Evolutionary conservation across 2,329 filamentous ascomycete species (phyloP).

Genomic region (Fusarium brachygibbosum): DNA sequence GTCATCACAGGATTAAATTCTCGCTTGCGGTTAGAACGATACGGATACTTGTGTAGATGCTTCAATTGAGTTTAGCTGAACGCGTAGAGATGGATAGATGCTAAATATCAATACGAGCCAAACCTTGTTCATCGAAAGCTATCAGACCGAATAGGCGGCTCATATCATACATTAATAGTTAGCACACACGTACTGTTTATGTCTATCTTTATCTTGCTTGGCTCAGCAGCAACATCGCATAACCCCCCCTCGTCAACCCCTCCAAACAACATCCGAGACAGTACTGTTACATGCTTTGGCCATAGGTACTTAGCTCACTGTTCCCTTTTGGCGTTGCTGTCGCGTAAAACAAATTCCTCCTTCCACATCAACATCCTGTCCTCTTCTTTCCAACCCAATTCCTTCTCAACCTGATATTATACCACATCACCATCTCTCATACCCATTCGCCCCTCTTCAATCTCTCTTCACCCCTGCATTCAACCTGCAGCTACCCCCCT

Average conservation of each 20-base stretch:
- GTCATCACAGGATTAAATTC: constrained; percentile 2
- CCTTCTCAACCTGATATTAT: background rate
- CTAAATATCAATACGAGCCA: background rate
- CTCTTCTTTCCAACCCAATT: background rate
- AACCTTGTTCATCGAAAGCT: constrained; percentile 1
- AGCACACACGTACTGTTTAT: background rate
- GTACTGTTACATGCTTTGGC: constrained; percentile 13
- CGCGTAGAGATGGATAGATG: constrained; percentile 1
- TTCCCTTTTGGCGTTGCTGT: constrained; percentile 13
- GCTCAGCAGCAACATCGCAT: constrained; percentile 3
- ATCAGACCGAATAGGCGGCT: constrained; percentile 16
- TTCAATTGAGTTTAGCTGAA: background rate
- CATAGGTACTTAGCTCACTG: background rate
- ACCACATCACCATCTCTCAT: background rate
- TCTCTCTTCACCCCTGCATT: constrained; percentile 29
- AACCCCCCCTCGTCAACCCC: constrained; percentile 19
- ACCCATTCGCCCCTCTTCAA: constrained; percentile 8
- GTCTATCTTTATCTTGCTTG: background rate
- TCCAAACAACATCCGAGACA: constrained; percentile 35
- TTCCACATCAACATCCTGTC: background rate
- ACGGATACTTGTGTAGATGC: background rate
- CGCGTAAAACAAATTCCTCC: constrained; percentile 23
- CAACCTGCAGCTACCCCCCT: constrained; percentile 25
- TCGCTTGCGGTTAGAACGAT: background rate
- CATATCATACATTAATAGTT: no score